Percentiles rank a stretch among this genome's conserved stretches.
Conservation (phyloP, 768 basidiomycete genomes). For the Coprinopsis marcescibilis region DNA sequence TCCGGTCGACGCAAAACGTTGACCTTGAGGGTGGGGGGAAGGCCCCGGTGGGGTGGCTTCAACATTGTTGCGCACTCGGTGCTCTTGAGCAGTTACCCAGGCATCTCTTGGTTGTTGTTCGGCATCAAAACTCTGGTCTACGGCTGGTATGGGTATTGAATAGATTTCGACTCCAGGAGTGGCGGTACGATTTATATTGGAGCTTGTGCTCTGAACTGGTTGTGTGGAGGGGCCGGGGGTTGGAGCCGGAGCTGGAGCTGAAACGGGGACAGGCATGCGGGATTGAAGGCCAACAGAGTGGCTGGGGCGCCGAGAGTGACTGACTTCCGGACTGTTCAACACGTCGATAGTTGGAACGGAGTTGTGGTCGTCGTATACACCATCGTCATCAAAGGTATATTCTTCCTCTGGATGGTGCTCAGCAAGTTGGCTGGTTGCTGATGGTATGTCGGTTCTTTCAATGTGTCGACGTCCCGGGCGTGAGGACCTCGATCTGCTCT, state of each 20-base stretch:
- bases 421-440: neutral
- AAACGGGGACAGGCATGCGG: neutral
- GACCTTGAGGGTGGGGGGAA: neutral
- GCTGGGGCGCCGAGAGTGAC: neutral
- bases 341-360: slow-evolving; percentile 8
- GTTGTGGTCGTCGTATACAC: neutral
- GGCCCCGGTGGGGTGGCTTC: slow-evolving; percentile 11
- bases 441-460: neutral
- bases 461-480: neutral
- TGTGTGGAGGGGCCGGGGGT: slow-evolving; percentile 4
- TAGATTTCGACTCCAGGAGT: slow-evolving; percentile 25
- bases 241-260: neutral
- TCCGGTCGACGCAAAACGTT: neutral
- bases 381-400: neutral
- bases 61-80: slow-evolving; percentile 20
- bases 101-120: slow-evolving; percentile 19
- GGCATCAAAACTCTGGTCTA: slow-evolving; percentile 17
- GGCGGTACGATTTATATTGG: slow-evolving; percentile 1
- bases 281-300: slow-evolving; percentile 8
- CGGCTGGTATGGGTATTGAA: slow-evolving; percentile 27
- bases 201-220: slow-evolving; percentile 1
- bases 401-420: neutral
- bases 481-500: neutral
- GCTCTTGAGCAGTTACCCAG: slow-evolving; percentile 35
- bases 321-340: neutral